phyloP scores from a whole-genome alignment of 1,139 yeast genomes.

The Suzukiozyma palmioleophila region DNA sequence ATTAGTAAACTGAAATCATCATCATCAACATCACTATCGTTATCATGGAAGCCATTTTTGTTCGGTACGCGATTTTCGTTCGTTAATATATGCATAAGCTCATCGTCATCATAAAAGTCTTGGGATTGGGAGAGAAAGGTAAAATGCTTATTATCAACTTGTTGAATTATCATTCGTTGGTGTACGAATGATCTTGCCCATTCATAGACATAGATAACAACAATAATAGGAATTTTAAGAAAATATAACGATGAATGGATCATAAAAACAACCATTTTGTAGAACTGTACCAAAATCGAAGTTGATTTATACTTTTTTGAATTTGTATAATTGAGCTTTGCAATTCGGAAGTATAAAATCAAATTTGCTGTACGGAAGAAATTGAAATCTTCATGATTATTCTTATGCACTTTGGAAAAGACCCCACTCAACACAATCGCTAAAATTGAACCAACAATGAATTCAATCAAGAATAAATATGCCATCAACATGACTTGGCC shows the following conservation, averaged over 20 bases:
- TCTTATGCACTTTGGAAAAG: constrained; percentile 34
- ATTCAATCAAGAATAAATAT: constrained; percentile 54
- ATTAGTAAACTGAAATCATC: constrained; percentile 21
- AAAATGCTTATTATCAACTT: constrained; percentile 26
- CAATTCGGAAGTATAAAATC: constrained; percentile 27
- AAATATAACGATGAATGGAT: constrained; percentile 16
- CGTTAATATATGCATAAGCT: constrained; percentile 16
- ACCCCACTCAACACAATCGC: constrained; percentile 53
- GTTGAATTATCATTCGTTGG: constrained; percentile 10
- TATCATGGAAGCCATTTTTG: background rate
- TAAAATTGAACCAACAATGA: constrained; percentile 53
- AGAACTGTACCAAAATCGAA: background rate
- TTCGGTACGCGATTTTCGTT: background rate
- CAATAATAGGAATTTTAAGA: constrained; percentile 32
- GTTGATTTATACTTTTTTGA: constrained; percentile 4
- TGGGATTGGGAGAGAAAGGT: constrained; percentile 29
- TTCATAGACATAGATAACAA: constrained; percentile 33
- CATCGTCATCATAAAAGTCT: constrained; percentile 28
- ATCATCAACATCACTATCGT: constrained; percentile 12
- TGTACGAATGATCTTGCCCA: constrained; percentile 17
- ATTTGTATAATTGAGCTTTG: constrained; percentile 12
- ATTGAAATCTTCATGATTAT: constrained; percentile 40
- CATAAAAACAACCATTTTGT: background rate
- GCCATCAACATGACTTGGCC: constrained; percentile 50
- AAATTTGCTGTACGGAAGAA: constrained; percentile 38